Base-by-base conservation (phyloP, 116 monocot species). In the Dioscorea cayenensis region DNA sequence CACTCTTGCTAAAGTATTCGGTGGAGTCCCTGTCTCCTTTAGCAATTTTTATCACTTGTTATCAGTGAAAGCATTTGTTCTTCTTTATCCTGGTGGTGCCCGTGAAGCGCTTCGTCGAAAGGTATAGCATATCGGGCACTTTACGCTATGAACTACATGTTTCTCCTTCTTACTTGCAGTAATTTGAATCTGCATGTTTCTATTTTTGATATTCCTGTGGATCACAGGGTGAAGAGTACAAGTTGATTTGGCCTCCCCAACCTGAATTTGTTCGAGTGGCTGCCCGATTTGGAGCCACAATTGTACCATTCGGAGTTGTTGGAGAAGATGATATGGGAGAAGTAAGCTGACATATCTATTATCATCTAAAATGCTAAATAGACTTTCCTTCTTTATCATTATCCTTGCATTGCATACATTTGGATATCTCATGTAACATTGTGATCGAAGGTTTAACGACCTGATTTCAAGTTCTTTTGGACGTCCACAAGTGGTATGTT, bases 91-190 rank as follows among this genome's bases (percentile, higher is more conserved):
- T 28, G 82, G 82, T 29, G 85, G 85, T 63, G 20, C 69, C 27
- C 59, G 79, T 25, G 85, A 85, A 66, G 81, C 81, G 66, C 79
- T 81, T 70, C 81, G 79, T 51, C 60, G 72, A 48, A 85, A 85
- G 79, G 85, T 81, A 35, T 66, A 22, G 22, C 19, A 55, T 9
- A 36, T 35, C 14, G 8, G 5, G 6, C 36, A 4, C 36, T 73
- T 14, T 60, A n/a, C 25, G 25, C 25, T 25, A 25, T 25, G 25
- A 25, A 1, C 25, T 25, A 25, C 25, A 25, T 25, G 25, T 25
- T 25, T 25, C 25, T 25, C 25, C 25, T 0, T 25, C 25, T 25
- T 1, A 0, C 25, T 25, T 16, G 52, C 12, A 38, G 38, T 38
- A 2, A 38, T 38, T 38, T 38, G 38, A 38, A 38, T 10, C 12